A percentile compares a stretch with the other conserved stretches of the same genome.
phyloP scores from a whole-genome alignment of 345 rosid genomes.

The Lagerstroemia speciosa region DNA sequence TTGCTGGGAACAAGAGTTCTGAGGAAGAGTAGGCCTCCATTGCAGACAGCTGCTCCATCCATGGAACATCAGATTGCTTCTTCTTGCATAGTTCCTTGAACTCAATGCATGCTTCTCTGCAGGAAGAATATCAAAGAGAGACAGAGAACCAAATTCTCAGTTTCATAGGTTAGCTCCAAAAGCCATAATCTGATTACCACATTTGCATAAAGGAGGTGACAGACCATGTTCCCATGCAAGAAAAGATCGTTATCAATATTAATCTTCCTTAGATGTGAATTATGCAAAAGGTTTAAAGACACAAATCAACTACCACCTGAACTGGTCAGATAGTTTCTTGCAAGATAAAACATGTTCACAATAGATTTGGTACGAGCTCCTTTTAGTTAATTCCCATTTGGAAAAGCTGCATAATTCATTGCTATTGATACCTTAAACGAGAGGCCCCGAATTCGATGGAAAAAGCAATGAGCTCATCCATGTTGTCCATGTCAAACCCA shows the following conservation, averaged over 20 bases:
- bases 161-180: background rate
- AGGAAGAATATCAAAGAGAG: slow-evolving; percentile 5
- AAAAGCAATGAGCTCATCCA: slow-evolving; percentile 62
- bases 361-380: background rate
- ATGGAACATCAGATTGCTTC: slow-evolving; percentile 61
- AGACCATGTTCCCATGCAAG: background rate
- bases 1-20: slow-evolving; percentile 39
- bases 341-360: background rate
- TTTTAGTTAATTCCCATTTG: background rate
- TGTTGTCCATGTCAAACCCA: slow-evolving; percentile 43
- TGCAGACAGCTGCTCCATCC: slow-evolving; percentile 84
- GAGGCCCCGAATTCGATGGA: slow-evolving; percentile 72
- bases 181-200: background rate
- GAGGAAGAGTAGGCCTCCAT: slow-evolving; percentile 53
- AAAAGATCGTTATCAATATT: too few relatives aligned
- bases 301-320: background rate
- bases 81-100: slow-evolving; percentile 70
- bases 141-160: background rate
- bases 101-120: slow-evolving; percentile 61
- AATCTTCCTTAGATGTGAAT: too few relatives aligned
- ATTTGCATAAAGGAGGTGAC: background rate
- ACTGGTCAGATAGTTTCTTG: background rate
- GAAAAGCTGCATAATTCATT: background rate
- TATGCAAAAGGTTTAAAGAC: too few relatives aligned
- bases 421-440: slow-evolving; percentile 42